Base-by-base conservation (phyloP, 441 rosid species). In the Rhodomyrtus psidioides region DNA sequence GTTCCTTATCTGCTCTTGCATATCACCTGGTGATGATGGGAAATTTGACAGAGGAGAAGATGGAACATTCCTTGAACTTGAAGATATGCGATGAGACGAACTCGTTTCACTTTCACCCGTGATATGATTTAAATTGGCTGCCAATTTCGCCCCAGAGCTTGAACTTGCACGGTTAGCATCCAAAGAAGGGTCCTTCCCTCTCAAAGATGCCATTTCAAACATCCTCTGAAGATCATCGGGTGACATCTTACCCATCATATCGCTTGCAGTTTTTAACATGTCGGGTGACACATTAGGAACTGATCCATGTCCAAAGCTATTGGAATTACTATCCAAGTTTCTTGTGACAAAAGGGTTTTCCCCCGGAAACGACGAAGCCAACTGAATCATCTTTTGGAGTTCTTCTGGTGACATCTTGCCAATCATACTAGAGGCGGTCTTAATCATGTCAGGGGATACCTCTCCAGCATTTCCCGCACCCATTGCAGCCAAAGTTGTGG, bases 391-490 rank as follows among this genome's bases (percentile, higher is more conserved):
- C 84, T 89, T 96, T 76, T 96, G 94, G 84, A 97, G 97, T 89
- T 96, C 99, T 83, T 95, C 96, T 14, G 96, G 94, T 24, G 99
- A 89, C 98, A 97, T 95, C 89, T 94, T 96, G 88, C 95, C 49
- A 17, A 97, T 93, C 99, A 95, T 96, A 87, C 88, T 92, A 15
- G 99, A 93, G 28, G 97, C 98, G 55, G 94, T 90, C 89, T 89
- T 95, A 53, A 97, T 90, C 98, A 97, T 94, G 87, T 94, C 96
- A 24, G 98, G 94, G 83, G 97, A 88, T 86, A 94, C 88, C 27
- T 93, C 97, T 88, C 95, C 95, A 15, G 59, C 93, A 91, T 91
- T 94, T 85, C 94, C 94, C 82, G 95, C 95, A 87, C 95, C 91
- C 85, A 94, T 70, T 82, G 96, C 91, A 85, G 97, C 93, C 84